Base-by-base conservation (phyloP, 148 eudicot species). In the Silene conica region DNA sequence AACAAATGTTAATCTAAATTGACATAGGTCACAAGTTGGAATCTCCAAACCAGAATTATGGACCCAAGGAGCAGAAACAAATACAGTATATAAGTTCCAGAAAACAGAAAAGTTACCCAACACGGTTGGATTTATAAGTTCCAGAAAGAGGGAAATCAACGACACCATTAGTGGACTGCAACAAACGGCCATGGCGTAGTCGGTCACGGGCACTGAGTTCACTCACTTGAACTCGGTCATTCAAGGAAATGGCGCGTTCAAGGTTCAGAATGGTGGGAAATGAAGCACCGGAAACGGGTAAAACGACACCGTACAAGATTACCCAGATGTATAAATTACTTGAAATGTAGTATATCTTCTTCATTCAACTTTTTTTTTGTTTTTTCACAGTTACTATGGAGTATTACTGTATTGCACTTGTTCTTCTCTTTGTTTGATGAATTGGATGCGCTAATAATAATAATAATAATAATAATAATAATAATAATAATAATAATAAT, bases 71-170 rank as follows among this genome's bases (percentile, higher is more conserved):
- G 28, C 28, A 26, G 1, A 26, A 26, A 26, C 28, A 26, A n/a
- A n/a, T n/a, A n/a, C n/a, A n/a, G n/a, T n/a, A n/a, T n/a, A n/a
- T n/a, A n/a, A n/a, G n/a, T n/a, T n/a, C n/a, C n/a, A n/a, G 43
- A 4, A 78, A 18, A 22, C 1, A 56, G n/a, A 52, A 48, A 59
- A 72, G 68, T 78, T 87, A 94, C 98, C 98, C 98, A 83, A 92
- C 97, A 78, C 79, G 82, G 79, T 80, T 87, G 1, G 98, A 97
- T 82, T 95, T 87, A 69, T 77, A 95, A 61, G 88, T 87, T 22
- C 98, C 98, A 54, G 80, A 56, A 72, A 95, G 87, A 16, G 93
- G 86, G 66, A 90, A 90, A 82, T 92, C 97, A 45, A 92, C 83
- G 16, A 95, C 92, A 2, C 96, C 93, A 55, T 73, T 78, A 2